Evolutionary conservation across 1,139 yeast genomes (phyloP), one percentile per base, ranked within the genome.

Genomic region (Taphrina betulina): DNA sequence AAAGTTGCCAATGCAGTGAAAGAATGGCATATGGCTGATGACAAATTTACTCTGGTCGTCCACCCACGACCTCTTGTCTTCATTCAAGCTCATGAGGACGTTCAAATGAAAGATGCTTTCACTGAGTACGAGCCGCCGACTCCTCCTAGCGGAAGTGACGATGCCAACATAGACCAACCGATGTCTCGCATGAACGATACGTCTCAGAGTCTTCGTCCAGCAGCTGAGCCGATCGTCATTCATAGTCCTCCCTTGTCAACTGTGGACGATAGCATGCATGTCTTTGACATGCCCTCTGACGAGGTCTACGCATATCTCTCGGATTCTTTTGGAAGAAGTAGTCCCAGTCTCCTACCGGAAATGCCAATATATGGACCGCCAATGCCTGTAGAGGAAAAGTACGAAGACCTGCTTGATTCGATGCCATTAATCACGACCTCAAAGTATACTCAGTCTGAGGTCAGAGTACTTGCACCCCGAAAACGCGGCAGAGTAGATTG

Each of bases 341-440:
- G 48, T n/a, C 38, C 48, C 10, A 43, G 38, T 12, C 33, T 50
- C n/a, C n/a, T 43, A 20, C 41, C 57, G 3, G 58, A 57, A 14
- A 37, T 57, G 51, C 60, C 60, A 14, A 26, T 54, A 8, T 59
- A 53, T 35, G 52, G 26, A 19, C 60, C 59, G 4, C 57, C 57
- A 12, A 19, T 17, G 20, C 55, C 43, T 38, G 50, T 12, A 43
- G 53, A 31, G 51, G 58, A 4, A 19, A 37, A 29, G 3, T 53
- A 33, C 28, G 35, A 44, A 7, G 55, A 51, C 22, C 42, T 42
- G 20, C 22, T 20, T 2, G 43, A 38, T 22, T 20, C 24, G 43
- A 41, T 42, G 50, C 40, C 48, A 14, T 28, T 46, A 34, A 28
- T 33, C 35, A 40, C 53, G 12, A 19, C 38, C n/a, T 57, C 59